Base-by-base conservation (phyloP, 164 flowering plant species). In the Liquidambar formosana region DNA sequence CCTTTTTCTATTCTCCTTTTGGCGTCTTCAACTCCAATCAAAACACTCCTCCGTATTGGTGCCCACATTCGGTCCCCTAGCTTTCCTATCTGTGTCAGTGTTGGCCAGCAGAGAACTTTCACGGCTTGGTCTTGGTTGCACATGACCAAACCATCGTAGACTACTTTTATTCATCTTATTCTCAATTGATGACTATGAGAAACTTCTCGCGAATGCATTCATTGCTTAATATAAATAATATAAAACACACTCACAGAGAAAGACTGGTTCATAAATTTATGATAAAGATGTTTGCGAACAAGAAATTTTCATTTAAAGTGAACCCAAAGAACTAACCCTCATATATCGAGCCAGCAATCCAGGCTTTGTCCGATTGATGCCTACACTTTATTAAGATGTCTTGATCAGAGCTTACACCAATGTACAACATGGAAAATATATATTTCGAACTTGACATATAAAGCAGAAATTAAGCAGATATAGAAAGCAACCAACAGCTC, bases 291-390 rank as follows among this genome's bases (percentile, higher is more conserved):
- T 3, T 27, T 12, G 9, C 10, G 45, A 38, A 3, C n/a, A 46
- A 9, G 22, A 18, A 16, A 21, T 59, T 8, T 6, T 28, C 10
- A 19, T 69, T 23, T 2, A 11, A 41, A 43, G n/a, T n/a, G 41
- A 33, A 52, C 38, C 33, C 8, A 59, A 33, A 5, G 26, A 23
- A 5, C 14, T 67, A 80, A 96, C 98, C 96, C 84, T 89, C 98
- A 93, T 93, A 76, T 96, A 96, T 47, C 96, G 87, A 65, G 88
- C 78, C 71, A 96, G 82, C 61, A 93, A 68, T 60, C 99, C 98
- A 73, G 84, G 85, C 69, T 81, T 83, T 68, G 86, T 82, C 68
- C 65, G 80, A 66, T 75, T 75, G 77, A 38, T 76, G 43, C 89
- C 99, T 92, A 72, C 74, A 84, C 46, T 65, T 66, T 57, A 75